Evolutionary conservation across 2,329 filamentous ascomycete genomes (phyloP), one percentile per base, ranked within the genome.

Genomic region (Alternaria incomplexa): DNA sequence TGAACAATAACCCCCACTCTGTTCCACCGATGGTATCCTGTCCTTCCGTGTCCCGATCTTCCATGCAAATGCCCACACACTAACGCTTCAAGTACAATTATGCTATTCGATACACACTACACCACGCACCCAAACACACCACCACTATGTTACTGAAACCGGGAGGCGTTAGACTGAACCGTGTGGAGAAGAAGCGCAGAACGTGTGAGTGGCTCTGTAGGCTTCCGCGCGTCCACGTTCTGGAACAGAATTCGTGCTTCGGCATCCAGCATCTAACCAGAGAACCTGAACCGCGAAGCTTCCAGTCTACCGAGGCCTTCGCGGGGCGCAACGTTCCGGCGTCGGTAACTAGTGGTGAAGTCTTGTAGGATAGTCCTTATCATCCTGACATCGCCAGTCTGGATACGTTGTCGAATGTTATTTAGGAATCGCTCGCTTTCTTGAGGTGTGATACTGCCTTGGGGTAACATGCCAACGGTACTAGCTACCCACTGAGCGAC

Each of bases 271-370:
- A 32, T 61, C 66, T 77, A 80, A 63, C 77, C 77, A 48, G 76
- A 73, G 77, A 97, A 98, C 72, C 92, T 91, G 83, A 98, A 98
- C 67, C 92, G 89, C 22, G 91, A 89, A 23, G 93, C 93, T 81
- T 97, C 93, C 61, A 98, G 83, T 76, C 93, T 87, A 4, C 95
- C 95, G 45, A 98, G 84, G 1, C 95, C 95, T 77, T 98, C 95
- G 64, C 95, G 85, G 7, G 96, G 96, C n/a, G 96, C 95, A 50
- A 99, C 92, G 75, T 99, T 97, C 66, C 96, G 88, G 76, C 96
- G 87, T 54, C 96, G 89, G 80, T 99, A 99, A 28, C 90, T 92
- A 78, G 95, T 97, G 23, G 96, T 98, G 78, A 99, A 99, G 81
- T 99, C 96, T 82, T 98, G 96, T 61, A 99, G 85, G 32, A 97